Percentiles rank a stretch among this genome's conserved stretches.
These are phyloP conservation scores for Claviceps citrina DNA, from an alignment of 2,329 filamentous ascomycete species.

Conservation along the genomic window DNA sequence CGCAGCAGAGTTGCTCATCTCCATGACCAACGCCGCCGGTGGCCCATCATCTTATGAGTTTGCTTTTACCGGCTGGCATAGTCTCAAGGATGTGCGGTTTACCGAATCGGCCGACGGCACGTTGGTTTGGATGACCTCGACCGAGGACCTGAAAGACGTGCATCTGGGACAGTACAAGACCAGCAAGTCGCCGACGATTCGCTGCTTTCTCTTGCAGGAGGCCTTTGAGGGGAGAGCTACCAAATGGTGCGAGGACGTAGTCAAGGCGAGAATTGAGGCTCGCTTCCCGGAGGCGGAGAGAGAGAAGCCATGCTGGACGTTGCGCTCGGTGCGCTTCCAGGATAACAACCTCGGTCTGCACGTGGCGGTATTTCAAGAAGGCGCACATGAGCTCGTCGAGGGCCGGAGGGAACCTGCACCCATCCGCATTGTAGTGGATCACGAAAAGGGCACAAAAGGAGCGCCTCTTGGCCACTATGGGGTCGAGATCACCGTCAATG, in stretches of 20 bases:
- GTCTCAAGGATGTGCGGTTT: slow-evolving; percentile 54
- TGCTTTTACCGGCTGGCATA: slow-evolving; percentile 58
- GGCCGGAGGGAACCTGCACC: slow-evolving; percentile 52
- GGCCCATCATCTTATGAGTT: slow-evolving; percentile 53
- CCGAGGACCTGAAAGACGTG: slow-evolving; percentile 42
- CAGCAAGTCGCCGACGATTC: slow-evolving; percentile 38
- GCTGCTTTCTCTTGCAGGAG: slow-evolving; percentile 58
- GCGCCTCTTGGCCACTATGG: slow-evolving; percentile 52
- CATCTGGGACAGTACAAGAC: slow-evolving; percentile 27
- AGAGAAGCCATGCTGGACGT: slow-evolving; percentile 65
- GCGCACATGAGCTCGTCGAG: slow-evolving; percentile 43
- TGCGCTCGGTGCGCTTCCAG: slow-evolving; percentile 51
- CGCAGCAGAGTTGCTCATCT: slow-evolving; percentile 44
- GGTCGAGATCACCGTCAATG: slow-evolving; percentile 54
- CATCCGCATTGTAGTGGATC: slow-evolving; percentile 59
- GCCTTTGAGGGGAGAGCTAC: slow-evolving; percentile 62
- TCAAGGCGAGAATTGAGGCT: slow-evolving; percentile 72
- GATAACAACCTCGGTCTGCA: slow-evolving; percentile 45
- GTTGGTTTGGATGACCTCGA: slow-evolving; percentile 52
- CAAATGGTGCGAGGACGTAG: slow-evolving; percentile 70
- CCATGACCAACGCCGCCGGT: slow-evolving; percentile 47
- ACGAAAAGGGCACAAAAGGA: slow-evolving; percentile 49
- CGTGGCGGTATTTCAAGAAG: slow-evolving; percentile 59
- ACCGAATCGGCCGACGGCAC: slow-evolving; percentile 53
- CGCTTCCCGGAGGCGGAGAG: slow-evolving; percentile 73